These are phyloP conservation scores for Pontederia crassipes DNA, from an alignment of 176 grass and related monocot genomes.

Conservation along the genomic window DNA sequence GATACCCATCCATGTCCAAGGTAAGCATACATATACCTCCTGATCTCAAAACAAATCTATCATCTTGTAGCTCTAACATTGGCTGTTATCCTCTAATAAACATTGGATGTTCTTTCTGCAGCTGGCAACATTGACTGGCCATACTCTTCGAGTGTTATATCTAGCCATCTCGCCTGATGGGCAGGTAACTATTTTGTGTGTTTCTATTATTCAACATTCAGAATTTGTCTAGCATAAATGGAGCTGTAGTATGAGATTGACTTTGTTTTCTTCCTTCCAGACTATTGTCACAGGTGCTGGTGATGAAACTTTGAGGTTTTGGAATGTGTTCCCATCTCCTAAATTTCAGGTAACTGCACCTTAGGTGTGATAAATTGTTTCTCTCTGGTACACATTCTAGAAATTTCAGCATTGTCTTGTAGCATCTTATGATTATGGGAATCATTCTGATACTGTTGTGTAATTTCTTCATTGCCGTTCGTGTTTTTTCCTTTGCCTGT, in stretches of 20 bases:
- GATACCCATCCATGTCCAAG: conserved; percentile 98
- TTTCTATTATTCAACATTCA: background rate
- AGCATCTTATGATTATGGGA: too few species aligned
- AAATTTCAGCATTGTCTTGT: background rate
- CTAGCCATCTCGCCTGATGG: conserved; percentile 94
- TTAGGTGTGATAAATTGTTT: background rate
- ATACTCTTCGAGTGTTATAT: conserved; percentile 85
- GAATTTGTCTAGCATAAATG: background rate
- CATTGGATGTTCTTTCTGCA: conserved; percentile 25
- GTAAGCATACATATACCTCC: conserved; percentile 19
- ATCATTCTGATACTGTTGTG: too few species aligned
- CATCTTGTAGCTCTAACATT: conserved; percentile 1
- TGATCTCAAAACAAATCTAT: conserved; percentile 3
- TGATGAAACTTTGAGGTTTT: conserved; percentile 91
- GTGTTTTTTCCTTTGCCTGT: too few species aligned
- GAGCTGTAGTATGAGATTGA: background rate
- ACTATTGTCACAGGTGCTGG: conserved; percentile 96
- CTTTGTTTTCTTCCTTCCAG: conserved; percentile 27
- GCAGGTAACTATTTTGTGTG: conserved; percentile 40
- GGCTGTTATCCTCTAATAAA: background rate
- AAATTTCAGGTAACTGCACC: conserved; percentile 65
- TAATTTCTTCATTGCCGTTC: too few species aligned
- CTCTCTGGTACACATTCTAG: background rate
- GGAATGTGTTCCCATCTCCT: conserved; percentile 97
- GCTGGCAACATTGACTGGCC: conserved; percentile 85